phyloP scores from a whole-genome alignment of 805 yeast species.

The Yamadazyma scolyti region DNA sequence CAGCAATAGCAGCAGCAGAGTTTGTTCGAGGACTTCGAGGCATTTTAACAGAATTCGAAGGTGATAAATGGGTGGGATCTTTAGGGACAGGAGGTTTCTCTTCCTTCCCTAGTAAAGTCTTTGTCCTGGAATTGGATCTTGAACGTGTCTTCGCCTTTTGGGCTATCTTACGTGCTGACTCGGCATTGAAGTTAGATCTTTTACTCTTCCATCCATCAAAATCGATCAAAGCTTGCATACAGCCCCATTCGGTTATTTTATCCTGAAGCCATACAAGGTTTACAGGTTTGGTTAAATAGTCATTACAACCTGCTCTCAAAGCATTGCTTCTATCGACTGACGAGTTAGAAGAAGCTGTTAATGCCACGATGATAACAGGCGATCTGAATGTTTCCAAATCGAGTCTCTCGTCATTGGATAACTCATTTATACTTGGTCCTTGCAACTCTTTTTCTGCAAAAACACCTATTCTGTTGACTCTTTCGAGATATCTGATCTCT shows the following conservation, averaged over 20 bases:
- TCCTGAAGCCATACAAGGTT: constrained; percentile 90
- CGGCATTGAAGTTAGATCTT: constrained; percentile 7
- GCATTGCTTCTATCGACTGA: constrained; percentile 86
- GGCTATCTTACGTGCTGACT: constrained; percentile 6
- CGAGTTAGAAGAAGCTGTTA: constrained; percentile 84
- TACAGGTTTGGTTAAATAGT: constrained; percentile 93
- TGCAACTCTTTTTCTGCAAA: constrained; percentile 41
- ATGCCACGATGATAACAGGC: constrained; percentile 96
- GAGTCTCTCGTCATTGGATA: constrained; percentile 48
- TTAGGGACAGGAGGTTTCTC: too few relatives aligned
- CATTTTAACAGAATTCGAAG: too few relatives aligned
- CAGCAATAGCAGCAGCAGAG: too few relatives aligned
- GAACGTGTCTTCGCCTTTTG: constrained; percentile 7
- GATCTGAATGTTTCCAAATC: constrained; percentile 69
- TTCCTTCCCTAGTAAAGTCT: too few relatives aligned
- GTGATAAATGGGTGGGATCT: too few relatives aligned
- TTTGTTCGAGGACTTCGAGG: too few relatives aligned
- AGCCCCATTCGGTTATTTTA: constrained; percentile 97
- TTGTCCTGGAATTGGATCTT: constrained; percentile 8
- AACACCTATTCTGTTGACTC: constrained; percentile 72
- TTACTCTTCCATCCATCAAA: constrained; percentile 81
- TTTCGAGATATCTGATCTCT: constrained; percentile 83
- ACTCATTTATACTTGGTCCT: constrained; percentile 16
- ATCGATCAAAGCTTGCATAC: constrained; percentile 96
- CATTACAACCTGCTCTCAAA: constrained; percentile 95